Conservation (phyloP, 768 basidiomycete genomes). For the Cystofilobasidium ferigula region DNA sequence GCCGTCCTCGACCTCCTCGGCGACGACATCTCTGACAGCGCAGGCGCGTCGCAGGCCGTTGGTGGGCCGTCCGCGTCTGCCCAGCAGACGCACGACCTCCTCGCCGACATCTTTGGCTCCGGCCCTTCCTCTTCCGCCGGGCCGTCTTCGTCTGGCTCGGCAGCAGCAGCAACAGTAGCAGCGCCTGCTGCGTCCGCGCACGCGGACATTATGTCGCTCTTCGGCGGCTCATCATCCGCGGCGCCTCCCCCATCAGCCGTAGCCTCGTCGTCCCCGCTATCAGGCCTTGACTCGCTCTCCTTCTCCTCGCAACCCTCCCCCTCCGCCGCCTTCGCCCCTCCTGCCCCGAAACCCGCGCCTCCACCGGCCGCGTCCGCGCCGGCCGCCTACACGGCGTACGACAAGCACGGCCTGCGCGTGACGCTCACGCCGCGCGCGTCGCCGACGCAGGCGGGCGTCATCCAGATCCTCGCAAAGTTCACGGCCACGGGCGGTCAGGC, state of each 20-base stretch:
- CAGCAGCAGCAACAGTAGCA: conserved; percentile 39
- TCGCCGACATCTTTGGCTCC: conserved; percentile 82
- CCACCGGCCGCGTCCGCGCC: conserved; percentile 39
- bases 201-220: conserved; percentile 84
- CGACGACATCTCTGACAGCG: conserved; percentile 53
- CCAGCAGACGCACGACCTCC: conserved; percentile 68
- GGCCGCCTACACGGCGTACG: conserved; percentile 73
- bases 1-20: conserved; percentile 64
- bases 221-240: conserved; percentile 44
- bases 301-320: conserved; percentile 5
- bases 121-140: no score
- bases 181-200: conserved; percentile 47
- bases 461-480: conserved; percentile 83
- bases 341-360: neutral
- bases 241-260: conserved; percentile 40
- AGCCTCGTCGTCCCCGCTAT: conserved; percentile 28
- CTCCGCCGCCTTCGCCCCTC: neutral
- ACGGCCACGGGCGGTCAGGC: conserved; percentile 49
- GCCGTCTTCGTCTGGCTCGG: conserved; percentile 37
- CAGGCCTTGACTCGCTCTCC: conserved; percentile 25
- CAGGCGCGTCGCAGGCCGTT: conserved; percentile 37
- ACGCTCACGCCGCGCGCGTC: conserved; percentile 81
- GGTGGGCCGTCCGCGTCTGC: conserved; percentile 40
- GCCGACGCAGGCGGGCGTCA: conserved; percentile 66
- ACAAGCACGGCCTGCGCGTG: conserved; percentile 79